phyloP scores from a whole-genome alignment of 1,284 basidiomycete species.

The Rhodotorula sp. region DNA sequence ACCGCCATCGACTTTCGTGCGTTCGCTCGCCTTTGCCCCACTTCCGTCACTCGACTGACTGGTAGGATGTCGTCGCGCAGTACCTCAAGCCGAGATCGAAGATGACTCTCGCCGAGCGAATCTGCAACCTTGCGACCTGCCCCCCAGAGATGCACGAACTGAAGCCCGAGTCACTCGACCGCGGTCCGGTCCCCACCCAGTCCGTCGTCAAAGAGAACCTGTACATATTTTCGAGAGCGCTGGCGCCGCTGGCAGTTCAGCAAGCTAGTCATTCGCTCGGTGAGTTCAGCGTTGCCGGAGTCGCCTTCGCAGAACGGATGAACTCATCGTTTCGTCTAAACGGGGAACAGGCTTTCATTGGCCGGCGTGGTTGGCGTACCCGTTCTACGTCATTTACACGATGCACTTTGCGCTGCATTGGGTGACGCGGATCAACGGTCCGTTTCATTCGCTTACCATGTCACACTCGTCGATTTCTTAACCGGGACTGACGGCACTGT shows the following conservation, averaged over 20 bases:
- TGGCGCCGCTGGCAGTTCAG: constrained; percentile 20
- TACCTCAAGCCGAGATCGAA: constrained; percentile 17
- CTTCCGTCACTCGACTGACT: neutral
- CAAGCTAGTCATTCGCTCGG: constrained; percentile 5
- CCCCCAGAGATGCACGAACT: constrained; percentile 27
- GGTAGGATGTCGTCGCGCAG: neutral
- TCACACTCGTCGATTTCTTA: neutral
- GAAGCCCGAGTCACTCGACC: constrained; percentile 26
- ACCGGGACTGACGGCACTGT: neutral
- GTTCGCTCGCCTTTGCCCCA: neutral
- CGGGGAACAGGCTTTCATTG: constrained; percentile 21
- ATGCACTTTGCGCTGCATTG: constrained; percentile 16
- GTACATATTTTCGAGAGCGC: constrained; percentile 18
- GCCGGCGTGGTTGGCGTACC: constrained; percentile 22
- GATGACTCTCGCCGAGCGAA: constrained; percentile 18
- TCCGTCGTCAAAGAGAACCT: constrained; percentile 16
- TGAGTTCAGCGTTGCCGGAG: neutral
- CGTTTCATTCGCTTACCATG: neutral
- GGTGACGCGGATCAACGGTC: constrained; percentile 12
- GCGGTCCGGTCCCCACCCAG: constrained; percentile 16
- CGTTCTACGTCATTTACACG: constrained; percentile 16
- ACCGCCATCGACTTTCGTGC: constrained; percentile 22
- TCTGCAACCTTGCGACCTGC: constrained; percentile 27
- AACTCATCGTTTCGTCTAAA: neutral
- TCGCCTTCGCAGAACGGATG: neutral